phyloP scores from a whole-genome alignment of 2,329 filamentous ascomycete species.

The Colletotrichum tabaci region DNA sequence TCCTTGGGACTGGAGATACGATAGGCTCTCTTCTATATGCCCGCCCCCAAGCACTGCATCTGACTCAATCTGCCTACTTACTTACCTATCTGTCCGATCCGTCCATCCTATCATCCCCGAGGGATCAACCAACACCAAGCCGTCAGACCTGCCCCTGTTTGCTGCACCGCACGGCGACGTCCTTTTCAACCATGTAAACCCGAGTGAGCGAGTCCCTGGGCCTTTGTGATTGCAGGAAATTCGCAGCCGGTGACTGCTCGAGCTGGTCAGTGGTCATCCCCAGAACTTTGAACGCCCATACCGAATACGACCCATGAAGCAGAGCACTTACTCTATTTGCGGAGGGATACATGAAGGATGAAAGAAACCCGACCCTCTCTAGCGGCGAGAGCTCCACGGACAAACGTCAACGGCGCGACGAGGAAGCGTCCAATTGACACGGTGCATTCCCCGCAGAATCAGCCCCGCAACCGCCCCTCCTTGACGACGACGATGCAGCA shows the following conservation, averaged over 20 bases:
- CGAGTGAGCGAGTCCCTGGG: neutral
- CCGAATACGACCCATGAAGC: neutral
- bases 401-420: conserved; percentile 3
- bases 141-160: neutral
- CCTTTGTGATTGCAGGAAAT: neutral
- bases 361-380: neutral
- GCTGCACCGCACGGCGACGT: neutral
- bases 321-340: neutral
- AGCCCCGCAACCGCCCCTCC: conserved; percentile 24
- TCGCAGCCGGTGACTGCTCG: neutral
- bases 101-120: neutral
- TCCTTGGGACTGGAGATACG: too few species aligned
- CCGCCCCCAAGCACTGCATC: neutral
- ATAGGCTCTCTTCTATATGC: too few species aligned
- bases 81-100: neutral
- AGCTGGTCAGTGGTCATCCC: too few species aligned
- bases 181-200: neutral
- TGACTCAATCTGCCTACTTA: neutral
- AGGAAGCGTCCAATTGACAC: conserved; percentile 18
- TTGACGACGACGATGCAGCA: conserved; percentile 4
- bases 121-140: neutral
- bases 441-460: conserved; percentile 1
- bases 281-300: neutral
- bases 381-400: conserved; percentile 14
- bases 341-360: neutral